A percentile compares a stretch with the other conserved stretches of the same genome.
These are phyloP conservation scores for Pulchroboletus neoregius DNA, from an alignment of 1,284 basidiomycete species.

Conservation along the genomic window DNA sequence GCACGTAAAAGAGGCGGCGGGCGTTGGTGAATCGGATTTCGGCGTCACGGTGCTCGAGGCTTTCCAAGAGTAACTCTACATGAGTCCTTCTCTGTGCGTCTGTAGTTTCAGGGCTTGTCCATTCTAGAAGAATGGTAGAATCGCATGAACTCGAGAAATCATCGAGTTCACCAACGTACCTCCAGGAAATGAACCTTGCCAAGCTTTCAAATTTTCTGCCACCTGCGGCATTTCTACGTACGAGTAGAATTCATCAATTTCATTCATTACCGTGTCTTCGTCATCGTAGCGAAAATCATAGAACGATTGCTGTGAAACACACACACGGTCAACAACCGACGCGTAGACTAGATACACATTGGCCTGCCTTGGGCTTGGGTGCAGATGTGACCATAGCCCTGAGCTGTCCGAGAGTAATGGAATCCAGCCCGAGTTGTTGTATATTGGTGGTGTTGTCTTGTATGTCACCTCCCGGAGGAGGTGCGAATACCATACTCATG, in stretches of 20 bases:
- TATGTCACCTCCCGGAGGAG: constrained; percentile 25
- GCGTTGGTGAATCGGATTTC: constrained; percentile 83
- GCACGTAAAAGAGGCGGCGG: constrained; percentile 81
- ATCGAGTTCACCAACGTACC: constrained; percentile 42
- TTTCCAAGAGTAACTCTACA: constrained; percentile 77
- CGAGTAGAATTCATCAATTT: constrained; percentile 98
- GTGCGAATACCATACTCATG: constrained; percentile 31
- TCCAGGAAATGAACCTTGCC: constrained; percentile 78
- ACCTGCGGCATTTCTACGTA: constrained; percentile 95
- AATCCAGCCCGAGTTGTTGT: constrained; percentile 48
- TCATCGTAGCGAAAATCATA: constrained; percentile 94
- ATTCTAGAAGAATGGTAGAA: constrained; percentile 48
- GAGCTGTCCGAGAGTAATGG: constrained; percentile 79
- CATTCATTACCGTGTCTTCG: constrained; percentile 91
- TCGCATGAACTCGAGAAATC: not conserved
- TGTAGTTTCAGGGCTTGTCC: constrained; percentile 61
- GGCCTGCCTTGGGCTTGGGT: constrained; percentile 70
- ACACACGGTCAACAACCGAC: constrained; percentile 13
- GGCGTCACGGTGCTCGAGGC: constrained; percentile 81
- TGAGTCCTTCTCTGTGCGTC: constrained; percentile 63
- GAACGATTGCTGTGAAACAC: constrained; percentile 62
- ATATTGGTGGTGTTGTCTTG: constrained; percentile 22
- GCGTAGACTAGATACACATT: constrained; percentile 10
- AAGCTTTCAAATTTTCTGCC: constrained; percentile 82
- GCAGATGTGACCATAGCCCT: constrained; percentile 67